Base-by-base conservation (phyloP, 371 early-diverging fungal species). In the Dichotomocladium elegans region DNA sequence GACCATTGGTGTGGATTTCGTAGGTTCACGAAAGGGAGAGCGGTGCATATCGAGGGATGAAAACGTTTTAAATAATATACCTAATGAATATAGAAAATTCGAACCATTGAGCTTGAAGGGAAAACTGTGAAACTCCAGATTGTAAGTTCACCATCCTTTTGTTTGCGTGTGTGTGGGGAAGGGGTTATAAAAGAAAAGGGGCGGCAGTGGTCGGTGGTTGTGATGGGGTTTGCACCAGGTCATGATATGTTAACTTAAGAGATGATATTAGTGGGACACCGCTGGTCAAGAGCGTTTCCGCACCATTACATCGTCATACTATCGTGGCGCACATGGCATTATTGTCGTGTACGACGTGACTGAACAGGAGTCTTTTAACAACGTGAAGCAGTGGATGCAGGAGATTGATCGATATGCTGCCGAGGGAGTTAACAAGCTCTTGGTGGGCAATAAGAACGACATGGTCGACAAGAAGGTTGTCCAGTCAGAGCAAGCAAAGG, bases 201-300 rank as follows among this genome's bases (percentile, higher is more conserved):
- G 33, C 21, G 12, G n/a, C 21, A 27, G 11, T 47, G 48, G 48
- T 24, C 30, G 22, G 7, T 14, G 26, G n/a, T 27, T 26, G 15
- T 30, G 21, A 9, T 28, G 17, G 24, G n/a, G 8, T n/a, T n/a
- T 15, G 7, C 4, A 15, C 42, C 42, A 10, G 22, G 28, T 35
- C 29, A 9, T 30, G 24, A 28, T 26, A 17, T 17, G 11, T 37
- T 15, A n/a, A n/a, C n/a, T n/a, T n/a, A n/a, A n/a, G n/a, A n/a
- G n/a, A n/a, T 44, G 24, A 19, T 17, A 28, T 3, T 66, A 73
- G 74, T 99, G 98, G 99, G 99, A 99, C 75, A 99, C 99, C n/a
- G 99, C 99, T 31, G 99, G 99, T 25, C 99, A 99, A 82, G 99
- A 99, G 72, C 88, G 99, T 58, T 99, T 99, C 88, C 87, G 98